These are phyloP conservation scores for Blastomyces percursus DNA, from an alignment of 2,329 filamentous ascomycete genomes.

Conservation along the genomic window DNA sequence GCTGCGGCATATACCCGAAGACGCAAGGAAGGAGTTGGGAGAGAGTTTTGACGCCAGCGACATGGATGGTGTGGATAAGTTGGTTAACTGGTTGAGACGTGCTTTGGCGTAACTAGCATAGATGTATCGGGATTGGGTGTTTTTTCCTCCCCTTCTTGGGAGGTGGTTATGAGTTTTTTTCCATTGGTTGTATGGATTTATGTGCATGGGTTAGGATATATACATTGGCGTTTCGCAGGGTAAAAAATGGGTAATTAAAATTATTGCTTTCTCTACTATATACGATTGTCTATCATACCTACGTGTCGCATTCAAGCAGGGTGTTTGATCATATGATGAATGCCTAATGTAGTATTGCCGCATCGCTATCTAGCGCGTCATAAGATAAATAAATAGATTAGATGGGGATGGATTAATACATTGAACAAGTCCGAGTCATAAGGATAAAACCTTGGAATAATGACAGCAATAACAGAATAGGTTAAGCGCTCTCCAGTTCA, in stretches of 20 bases:
- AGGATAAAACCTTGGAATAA: not conserved
- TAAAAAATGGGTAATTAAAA: not conserved
- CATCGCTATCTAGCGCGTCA: not conserved
- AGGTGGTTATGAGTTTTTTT: not conserved
- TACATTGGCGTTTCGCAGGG: not conserved
- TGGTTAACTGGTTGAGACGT: constrained; percentile 55
- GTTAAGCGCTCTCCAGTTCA: not conserved
- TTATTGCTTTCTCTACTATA: not conserved
- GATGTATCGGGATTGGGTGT: not conserved
- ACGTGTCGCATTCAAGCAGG: not conserved
- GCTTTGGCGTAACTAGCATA: not conserved
- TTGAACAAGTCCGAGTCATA: not conserved
- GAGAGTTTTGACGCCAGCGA: constrained; percentile 67
- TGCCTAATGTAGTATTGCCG: not conserved
- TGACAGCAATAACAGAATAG: not conserved
- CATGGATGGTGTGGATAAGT: constrained; percentile 72
- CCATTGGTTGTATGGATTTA: not conserved
- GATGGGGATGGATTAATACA: not conserved
- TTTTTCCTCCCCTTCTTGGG: not conserved
- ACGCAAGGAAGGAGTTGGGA: constrained; percentile 49
- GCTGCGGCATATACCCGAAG: constrained; percentile 55
- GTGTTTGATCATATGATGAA: not conserved
- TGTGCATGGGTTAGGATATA: not conserved
- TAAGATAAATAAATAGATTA: not conserved
- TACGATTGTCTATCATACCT: too few relatives aligned